Evolutionary conservation across 495 filamentous ascomycete genomes (phyloP), one percentile per base, ranked within the genome.

Genomic region (Glonium stellatum): DNA sequence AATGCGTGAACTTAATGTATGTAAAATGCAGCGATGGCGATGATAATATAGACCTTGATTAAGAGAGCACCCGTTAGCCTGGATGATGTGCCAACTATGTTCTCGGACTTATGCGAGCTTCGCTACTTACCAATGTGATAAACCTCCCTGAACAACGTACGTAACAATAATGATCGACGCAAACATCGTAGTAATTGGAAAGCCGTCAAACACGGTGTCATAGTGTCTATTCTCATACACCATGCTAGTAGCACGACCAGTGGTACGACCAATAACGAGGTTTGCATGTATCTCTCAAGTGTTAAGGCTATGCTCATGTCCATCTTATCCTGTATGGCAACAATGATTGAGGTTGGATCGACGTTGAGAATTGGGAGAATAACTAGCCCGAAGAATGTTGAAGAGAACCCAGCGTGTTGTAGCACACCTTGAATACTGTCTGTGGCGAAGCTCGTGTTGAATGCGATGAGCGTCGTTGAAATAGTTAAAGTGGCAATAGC

Each of bases 271-370:
- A 61, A n/a, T 18, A 61, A 42, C 6, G 42, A 21, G 5, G 59
- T 70, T 52, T 72, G 70, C 55, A 72, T 55, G 44, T 65, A 68
- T 5, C 64, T 66, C 10, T 63, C 70, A 6, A 71, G 61, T 4
- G 69, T 70, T 15, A 71, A 62, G n/a, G 64, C 69, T 34, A 71
- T 69, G 39, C 61, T 51, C 8, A 71, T 60, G 42, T 72, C 70
- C 67, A 72, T 69, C 46, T 71, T 70, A 57, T 72, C 70, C 44
- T 67, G 64, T 56, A 69, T 65, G 25, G 70, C 70, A 13, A 68
- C 64, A 3, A 58, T 67, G 44, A 72, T 62, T 5, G 69, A 60
- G 1, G 62, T 67, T 8, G 67, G 67, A 58, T 72, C 70, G 36
- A 69, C 71, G 50, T 64, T 67, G 19, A 72, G 59, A 34, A 72